These are phyloP conservation scores for Micractinium conductrix DNA, from an alignment of 139 green algal genomes.

Conservation along the genomic window DNA sequence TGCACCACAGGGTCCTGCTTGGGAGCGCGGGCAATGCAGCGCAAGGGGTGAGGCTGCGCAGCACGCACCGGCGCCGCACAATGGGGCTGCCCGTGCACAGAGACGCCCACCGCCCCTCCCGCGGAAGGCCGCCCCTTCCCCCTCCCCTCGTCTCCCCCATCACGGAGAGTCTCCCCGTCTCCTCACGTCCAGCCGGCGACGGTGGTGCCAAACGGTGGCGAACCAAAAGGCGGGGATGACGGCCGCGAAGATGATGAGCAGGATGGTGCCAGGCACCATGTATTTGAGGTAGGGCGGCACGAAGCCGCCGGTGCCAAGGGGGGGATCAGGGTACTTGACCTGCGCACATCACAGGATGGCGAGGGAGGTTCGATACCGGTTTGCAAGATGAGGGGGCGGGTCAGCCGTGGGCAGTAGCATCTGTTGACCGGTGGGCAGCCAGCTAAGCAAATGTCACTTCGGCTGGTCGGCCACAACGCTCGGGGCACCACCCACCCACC, in stretches of 20 bases:
- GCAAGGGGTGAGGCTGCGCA: too few species aligned
- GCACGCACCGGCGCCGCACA: background rate
- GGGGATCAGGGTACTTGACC: slow-evolving; percentile 10
- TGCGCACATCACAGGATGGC: too few species aligned
- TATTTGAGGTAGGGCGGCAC: slow-evolving; percentile 44
- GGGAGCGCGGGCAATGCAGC: too few species aligned
- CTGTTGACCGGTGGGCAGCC: too few species aligned
- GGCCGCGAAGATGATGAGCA: slow-evolving; percentile 47
- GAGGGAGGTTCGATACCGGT: too few species aligned
- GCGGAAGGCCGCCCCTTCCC: background rate
- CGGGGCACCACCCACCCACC: too few species aligned
- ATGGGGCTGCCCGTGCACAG: background rate
- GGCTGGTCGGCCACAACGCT: too few species aligned
- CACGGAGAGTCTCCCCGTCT: too few species aligned
- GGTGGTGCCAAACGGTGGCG: slow-evolving; percentile 32
- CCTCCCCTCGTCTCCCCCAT: background rate
- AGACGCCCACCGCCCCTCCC: too few species aligned
- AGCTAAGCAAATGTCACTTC: too few species aligned
- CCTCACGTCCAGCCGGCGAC: slow-evolving; percentile 37
- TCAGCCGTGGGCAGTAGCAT: too few species aligned
- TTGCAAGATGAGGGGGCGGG: too few species aligned
- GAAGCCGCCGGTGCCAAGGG: slow-evolving; percentile 30
- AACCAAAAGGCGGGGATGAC: slow-evolving; percentile 49
- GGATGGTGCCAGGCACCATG: slow-evolving; percentile 39
- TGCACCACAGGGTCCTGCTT: slow-evolving; percentile 38